A percentile compares a stretch with the other conserved stretches of the same genome.
phyloP scores from a whole-genome alignment of 2,329 filamentous ascomycete genomes.

The Aspergillus flavus region DNA sequence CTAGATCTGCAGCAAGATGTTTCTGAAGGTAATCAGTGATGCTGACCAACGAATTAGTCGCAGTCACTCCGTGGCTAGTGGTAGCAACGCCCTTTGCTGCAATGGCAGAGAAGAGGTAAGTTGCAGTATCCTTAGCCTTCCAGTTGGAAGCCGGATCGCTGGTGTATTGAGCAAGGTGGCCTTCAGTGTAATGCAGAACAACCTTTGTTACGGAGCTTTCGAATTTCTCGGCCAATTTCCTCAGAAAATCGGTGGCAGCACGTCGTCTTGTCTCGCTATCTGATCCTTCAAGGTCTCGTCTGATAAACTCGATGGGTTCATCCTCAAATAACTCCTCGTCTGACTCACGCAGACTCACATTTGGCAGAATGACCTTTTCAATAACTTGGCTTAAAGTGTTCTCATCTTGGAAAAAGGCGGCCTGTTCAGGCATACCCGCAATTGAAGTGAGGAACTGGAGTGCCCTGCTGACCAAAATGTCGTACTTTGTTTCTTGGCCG shows the following conservation, averaged over 20 bases:
- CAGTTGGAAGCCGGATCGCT: conserved; percentile 73
- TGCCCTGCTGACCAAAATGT: conserved; percentile 90
- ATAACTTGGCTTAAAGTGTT: conserved; percentile 81
- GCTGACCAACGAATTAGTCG: conserved; percentile 82
- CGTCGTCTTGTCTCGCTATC: conserved; percentile 91
- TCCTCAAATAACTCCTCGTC: conserved; percentile 97
- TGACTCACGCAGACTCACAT: conserved; percentile 86
- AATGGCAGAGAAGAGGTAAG: conserved; percentile 93
- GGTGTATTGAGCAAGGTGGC: conserved; percentile 75
- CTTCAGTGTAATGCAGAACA: conserved; percentile 83
- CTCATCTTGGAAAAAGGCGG: conserved; percentile 81
- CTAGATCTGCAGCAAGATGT: conserved; percentile 84
- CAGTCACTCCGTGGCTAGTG: conserved; percentile 84
- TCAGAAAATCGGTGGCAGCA: conserved; percentile 91
- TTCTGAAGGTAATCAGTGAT: conserved; percentile 95
- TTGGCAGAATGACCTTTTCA: conserved; percentile 93
- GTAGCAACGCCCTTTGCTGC: conserved; percentile 90
- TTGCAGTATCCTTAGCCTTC: conserved; percentile 98
- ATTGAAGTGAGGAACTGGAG: conserved; percentile 93
- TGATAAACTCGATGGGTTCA: conserved; percentile 97
- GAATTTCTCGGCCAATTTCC: conserved; percentile 85
- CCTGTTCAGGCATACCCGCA: conserved; percentile 75
- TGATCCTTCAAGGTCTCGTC: conserved; percentile 90
- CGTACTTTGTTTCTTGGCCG: conserved; percentile 87
- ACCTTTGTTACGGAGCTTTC: conserved; percentile 81